Evolutionary conservation across 768 basidiomycete species (phyloP), one percentile per base, ranked within the genome.

Genomic region (Basidioascus undulatus): DNA sequence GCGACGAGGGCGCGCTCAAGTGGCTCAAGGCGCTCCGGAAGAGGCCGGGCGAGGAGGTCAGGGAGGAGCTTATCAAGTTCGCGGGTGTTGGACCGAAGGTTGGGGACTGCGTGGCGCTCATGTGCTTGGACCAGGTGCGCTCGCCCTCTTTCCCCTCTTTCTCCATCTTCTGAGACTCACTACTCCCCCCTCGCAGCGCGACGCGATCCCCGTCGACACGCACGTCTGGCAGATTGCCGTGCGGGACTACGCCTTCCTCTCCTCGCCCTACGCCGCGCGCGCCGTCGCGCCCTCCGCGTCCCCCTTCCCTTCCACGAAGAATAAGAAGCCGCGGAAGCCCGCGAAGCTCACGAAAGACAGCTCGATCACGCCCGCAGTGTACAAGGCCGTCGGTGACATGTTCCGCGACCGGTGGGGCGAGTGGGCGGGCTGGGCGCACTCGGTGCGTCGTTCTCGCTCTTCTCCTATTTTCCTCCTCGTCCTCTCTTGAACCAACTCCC

Each of bases 61-160:
- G 86, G 48, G 65, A 68, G 32, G 73, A 77, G 47, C 63, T 98
- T 19, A 60, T 89, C 27, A 73, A 69, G 52, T 72, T 94, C 42
- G 66, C 78, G 33, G 92, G 92, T 0, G 89, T 98, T 1, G 92
- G 92, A 5, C 67, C 82, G 27, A 98, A 98, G 55, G 92, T 98
- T 0, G 89, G 89, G 3, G 92, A 98, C 53, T 98, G 92, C 51
- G 62, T 92, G 23, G 59, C 92, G 38, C 61, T 94, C 13, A 89
- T 94, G 84, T 81, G 80, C 52, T 55, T 87, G 43, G 77, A 89
- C 59, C 81, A 86, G 67, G 82, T 81, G 48, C 16, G 53, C 42
- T 2, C 15, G 41, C 6, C 27, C 41, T 40, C 4, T 39, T 44
- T 24, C 33, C 45, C 28, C 47, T 45, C 9, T 30, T 43, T 12